Conservation (phyloP, 371 early-diverging fungal genomes). For the Capillidium rhysosporum region DNA sequence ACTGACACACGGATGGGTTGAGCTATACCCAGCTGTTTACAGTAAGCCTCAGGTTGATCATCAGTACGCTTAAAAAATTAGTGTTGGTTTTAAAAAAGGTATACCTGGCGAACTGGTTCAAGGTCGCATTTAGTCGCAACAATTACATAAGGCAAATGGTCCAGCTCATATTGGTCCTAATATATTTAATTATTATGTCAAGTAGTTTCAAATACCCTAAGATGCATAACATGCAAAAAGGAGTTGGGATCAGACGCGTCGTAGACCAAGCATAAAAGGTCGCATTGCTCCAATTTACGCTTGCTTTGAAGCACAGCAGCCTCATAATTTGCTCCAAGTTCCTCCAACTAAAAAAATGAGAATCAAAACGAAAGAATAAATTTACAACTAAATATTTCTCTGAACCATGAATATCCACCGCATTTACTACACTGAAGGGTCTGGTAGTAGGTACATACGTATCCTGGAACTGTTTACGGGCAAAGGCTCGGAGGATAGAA, state of each 20-base stretch:
- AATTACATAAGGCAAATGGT: conserved; percentile 67
- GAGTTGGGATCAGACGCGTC: conserved; percentile 86
- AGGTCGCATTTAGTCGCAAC: conserved; percentile 87
- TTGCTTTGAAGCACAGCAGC: conserved; percentile 56
- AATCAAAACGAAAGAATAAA: neutral
- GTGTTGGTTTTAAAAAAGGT: neutral
- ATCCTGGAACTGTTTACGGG: conserved; percentile 53
- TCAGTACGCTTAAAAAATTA: conserved; percentile 17
- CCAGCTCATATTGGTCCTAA: conserved; percentile 60
- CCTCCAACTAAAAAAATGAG: conserved; percentile 49
- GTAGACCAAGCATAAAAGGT: conserved; percentile 82
- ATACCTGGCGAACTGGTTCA: conserved; percentile 60
- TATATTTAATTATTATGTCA: neutral
- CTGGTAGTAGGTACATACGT: conserved; percentile 54
- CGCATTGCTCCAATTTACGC: conserved; percentile 64
- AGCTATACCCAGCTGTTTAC: conserved; percentile 58
- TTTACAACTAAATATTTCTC: conserved; percentile 82
- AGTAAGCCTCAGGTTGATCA: conserved; percentile 84
- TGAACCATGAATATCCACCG: conserved; percentile 79
- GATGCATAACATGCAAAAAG: conserved; percentile 68
- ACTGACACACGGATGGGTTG: conserved; percentile 79
- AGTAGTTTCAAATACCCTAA: conserved; percentile 31
- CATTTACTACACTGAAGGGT: conserved; percentile 70
- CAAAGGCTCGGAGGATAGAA: conserved; percentile 58
- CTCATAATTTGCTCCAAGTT: conserved; percentile 58